These are phyloP conservation scores for Camelina sativa DNA, from an alignment of 345 rosid species.

Conservation along the genomic window DNA sequence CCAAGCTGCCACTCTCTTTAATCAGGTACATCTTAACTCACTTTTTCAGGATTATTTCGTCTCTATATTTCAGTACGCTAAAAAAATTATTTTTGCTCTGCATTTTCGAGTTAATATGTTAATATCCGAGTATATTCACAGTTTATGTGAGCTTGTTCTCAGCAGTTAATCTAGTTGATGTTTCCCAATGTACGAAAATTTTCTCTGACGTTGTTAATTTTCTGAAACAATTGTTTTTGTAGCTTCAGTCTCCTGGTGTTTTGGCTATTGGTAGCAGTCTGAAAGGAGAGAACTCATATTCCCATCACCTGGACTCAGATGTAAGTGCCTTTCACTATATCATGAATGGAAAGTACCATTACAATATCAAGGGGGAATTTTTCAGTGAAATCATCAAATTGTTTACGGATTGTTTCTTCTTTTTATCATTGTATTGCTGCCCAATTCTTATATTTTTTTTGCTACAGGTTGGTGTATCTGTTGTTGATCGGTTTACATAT, in stretches of 20 bases:
- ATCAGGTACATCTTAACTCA: constrained; percentile 61
- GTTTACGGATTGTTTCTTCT: constrained; percentile 23
- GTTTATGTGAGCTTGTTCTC: constrained; percentile 18
- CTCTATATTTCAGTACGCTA: background rate
- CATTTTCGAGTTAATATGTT: constrained; percentile 22
- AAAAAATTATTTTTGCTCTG: constrained; percentile 9
- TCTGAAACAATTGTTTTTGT: constrained; percentile 27
- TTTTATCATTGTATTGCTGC: background rate
- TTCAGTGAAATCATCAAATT: constrained; percentile 14
- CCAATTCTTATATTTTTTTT: constrained; percentile 12
- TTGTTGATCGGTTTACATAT: constrained; percentile 93
- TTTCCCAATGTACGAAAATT: no score
- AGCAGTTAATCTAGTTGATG: background rate
- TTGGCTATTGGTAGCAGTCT: constrained; percentile 96
- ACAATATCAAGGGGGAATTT: background rate
- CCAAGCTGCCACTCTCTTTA: constrained; percentile 97
- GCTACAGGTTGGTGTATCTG: constrained; percentile 90
- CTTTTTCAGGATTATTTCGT: constrained; percentile 9
- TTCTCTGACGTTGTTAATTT: constrained; percentile 16
- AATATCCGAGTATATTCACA: background rate
- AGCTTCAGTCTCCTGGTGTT: constrained; percentile 96
- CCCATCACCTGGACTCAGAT: constrained; percentile 97
- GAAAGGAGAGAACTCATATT: constrained; percentile 99
- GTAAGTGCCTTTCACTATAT: constrained; percentile 52
- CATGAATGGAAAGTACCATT: constrained; percentile 8